Conservation (phyloP, 305 asterid genomes). For the Fraxinus dipetala region DNA sequence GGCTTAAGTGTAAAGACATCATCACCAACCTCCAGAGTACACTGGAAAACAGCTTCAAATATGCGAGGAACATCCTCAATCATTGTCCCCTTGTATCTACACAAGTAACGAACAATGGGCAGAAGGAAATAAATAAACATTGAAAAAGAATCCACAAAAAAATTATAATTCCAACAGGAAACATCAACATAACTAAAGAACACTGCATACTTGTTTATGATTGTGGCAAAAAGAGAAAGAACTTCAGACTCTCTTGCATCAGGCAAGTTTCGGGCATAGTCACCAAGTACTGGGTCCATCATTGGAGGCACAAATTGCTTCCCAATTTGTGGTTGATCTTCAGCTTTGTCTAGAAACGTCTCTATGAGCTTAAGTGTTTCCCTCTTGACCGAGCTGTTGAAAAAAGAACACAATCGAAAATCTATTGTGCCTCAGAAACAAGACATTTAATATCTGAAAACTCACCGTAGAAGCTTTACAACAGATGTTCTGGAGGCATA, state of each 20-base stretch:
- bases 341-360: slow-evolving; percentile 96
- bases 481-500: slow-evolving; percentile 77
- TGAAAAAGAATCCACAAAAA: slow-evolving; percentile 15
- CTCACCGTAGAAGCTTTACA: slow-evolving; percentile 90
- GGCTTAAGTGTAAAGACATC: not conserved
- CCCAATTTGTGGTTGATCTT: slow-evolving; percentile 85
- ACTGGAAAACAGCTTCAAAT: slow-evolving; percentile 95
- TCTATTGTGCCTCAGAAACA: not conserved
- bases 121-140: not conserved
- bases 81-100: slow-evolving; percentile 86
- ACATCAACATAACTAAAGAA: not conserved
- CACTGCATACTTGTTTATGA: slow-evolving; percentile 75
- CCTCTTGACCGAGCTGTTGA: slow-evolving; percentile 90
- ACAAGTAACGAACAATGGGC: slow-evolving; percentile 15
- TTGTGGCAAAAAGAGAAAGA: slow-evolving; percentile 92
- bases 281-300: slow-evolving; percentile 98
- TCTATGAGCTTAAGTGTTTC: slow-evolving; percentile 93
- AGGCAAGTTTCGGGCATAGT: slow-evolving; percentile 89
- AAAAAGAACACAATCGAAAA: slow-evolving; percentile 1
- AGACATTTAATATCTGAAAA: slow-evolving; percentile 1
- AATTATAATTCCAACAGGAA: not conserved
- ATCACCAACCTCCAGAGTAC: slow-evolving; percentile 87
- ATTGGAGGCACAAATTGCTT: slow-evolving; percentile 97
- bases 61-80: slow-evolving; percentile 92
- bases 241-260: slow-evolving; percentile 99